Percentiles rank a stretch among this genome's conserved stretches.
These are phyloP conservation scores for Echria macrotheca DNA, from an alignment of 495 filamentous ascomycete species.

Conservation along the genomic window DNA sequence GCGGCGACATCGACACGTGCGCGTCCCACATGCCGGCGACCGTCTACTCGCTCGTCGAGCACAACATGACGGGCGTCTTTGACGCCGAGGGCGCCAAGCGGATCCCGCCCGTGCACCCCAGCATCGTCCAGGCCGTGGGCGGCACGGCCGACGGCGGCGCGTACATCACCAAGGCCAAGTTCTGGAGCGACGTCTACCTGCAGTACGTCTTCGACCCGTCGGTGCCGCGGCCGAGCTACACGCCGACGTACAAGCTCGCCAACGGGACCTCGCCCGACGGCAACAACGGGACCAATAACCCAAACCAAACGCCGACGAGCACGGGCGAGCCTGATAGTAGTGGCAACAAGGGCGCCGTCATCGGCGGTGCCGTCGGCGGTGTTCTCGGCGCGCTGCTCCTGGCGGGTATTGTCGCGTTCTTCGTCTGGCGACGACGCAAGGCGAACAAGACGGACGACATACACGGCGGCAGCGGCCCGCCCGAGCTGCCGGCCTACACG, in stretches of 20 bases:
- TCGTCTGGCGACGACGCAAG: neutral
- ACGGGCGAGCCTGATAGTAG: neutral
- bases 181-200: conserved; percentile 14
- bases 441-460: neutral
- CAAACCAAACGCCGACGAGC: neutral
- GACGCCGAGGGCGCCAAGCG: conserved; percentile 11
- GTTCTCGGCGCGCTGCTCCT: conserved; percentile 4
- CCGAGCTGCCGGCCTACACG: conserved; percentile 8
- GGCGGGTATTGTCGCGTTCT: neutral
- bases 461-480: neutral
- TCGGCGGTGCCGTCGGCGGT: conserved; percentile 9
- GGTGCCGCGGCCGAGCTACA: conserved; percentile 8
- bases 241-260: conserved; percentile 9
- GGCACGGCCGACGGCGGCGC: conserved; percentile 13
- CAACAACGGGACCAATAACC: neutral
- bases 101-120: conserved; percentile 5
- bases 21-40: conserved; percentile 13
- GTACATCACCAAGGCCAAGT: conserved; percentile 2
- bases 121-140: conserved; percentile 11
- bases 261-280: neutral
- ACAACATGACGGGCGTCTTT: conserved; percentile 12
- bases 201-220: conserved; percentile 15
- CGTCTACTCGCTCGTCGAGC: conserved; percentile 7
- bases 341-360: neutral
- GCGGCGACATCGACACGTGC: conserved; percentile 8